Evolutionary conservation across 768 basidiomycete genomes (phyloP).

Genomic region (Cystofilobasidium bisporidii): DNA sequence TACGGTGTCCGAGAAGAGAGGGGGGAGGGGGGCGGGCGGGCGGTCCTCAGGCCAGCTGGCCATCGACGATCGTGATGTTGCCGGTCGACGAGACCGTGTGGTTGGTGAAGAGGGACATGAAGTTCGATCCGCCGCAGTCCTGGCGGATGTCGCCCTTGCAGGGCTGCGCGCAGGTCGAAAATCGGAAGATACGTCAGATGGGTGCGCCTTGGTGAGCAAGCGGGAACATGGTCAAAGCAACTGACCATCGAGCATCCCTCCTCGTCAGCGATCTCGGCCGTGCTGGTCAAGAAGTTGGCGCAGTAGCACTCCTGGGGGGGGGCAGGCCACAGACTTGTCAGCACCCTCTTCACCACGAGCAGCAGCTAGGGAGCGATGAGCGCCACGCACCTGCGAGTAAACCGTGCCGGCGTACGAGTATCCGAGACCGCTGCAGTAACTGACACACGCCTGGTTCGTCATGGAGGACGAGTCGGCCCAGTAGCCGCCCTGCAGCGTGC

Average conservation of each 20-base stretch:
- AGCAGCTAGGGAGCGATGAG: too few relatives aligned
- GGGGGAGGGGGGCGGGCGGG: too few relatives aligned
- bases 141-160: neutral
- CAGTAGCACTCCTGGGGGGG: neutral
- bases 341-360: too few relatives aligned
- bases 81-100: neutral
- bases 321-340: too few relatives aligned
- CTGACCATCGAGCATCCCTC: neutral
- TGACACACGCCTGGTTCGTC: slow-evolving; percentile 20
- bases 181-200: too few relatives aligned
- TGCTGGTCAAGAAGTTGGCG: neutral
- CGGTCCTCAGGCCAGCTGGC: neutral
- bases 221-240: too few relatives aligned
- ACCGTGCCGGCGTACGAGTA: neutral
- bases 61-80: neutral
- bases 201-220: too few relatives aligned
- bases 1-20: too few relatives aligned
- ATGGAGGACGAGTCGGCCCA: neutral
- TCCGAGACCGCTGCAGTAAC: slow-evolving; percentile 4
- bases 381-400: neutral
- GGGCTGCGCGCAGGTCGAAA: neutral
- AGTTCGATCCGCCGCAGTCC: neutral
- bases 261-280: neutral
- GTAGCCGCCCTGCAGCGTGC: slow-evolving; percentile 4
- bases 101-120: neutral